These are phyloP conservation scores for Leavenworthia alabamica DNA, from an alignment of 345 rosid species.

Conservation along the genomic window DNA sequence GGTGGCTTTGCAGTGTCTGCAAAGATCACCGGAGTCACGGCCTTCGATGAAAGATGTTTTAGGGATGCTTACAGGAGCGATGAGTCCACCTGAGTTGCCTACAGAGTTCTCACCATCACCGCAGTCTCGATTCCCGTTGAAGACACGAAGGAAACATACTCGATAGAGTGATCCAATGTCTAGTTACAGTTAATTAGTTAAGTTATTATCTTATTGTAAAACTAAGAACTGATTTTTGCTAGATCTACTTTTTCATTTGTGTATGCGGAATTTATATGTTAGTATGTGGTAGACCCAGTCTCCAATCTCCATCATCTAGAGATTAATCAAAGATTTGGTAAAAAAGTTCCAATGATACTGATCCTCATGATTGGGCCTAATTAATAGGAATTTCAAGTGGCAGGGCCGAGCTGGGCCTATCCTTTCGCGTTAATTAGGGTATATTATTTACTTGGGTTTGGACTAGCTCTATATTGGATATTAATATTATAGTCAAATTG, in stretches of 20 bases:
- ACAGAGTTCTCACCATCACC: slow-evolving; percentile 80
- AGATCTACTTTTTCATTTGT: background rate
- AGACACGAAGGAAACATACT: slow-evolving; percentile 43
- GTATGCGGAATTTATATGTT: background rate
- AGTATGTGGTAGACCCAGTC: too few species aligned
- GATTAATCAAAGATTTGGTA: background rate
- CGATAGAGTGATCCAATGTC: slow-evolving; percentile 14
- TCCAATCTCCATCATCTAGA: background rate
- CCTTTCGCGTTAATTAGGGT: background rate
- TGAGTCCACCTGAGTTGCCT: slow-evolving; percentile 58
- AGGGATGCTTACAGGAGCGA: slow-evolving; percentile 58
- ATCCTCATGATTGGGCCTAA: background rate
- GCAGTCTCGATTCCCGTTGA: slow-evolving; percentile 49
- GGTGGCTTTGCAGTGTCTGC: slow-evolving; percentile 79
- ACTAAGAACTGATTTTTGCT: background rate
- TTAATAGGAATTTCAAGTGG: background rate
- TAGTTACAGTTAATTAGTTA: background rate
- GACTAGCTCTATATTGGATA: background rate
- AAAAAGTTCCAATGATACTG: background rate
- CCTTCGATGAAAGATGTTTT: slow-evolving; percentile 82
- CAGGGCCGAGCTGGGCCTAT: background rate
- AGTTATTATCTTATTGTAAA: background rate
- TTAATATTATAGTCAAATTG: background rate
- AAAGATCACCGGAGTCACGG: slow-evolving; percentile 58
- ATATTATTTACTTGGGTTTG: background rate